phyloP scores from a whole-genome alignment of 352 stramenopile species.

The Pythium guiyangense region DNA sequence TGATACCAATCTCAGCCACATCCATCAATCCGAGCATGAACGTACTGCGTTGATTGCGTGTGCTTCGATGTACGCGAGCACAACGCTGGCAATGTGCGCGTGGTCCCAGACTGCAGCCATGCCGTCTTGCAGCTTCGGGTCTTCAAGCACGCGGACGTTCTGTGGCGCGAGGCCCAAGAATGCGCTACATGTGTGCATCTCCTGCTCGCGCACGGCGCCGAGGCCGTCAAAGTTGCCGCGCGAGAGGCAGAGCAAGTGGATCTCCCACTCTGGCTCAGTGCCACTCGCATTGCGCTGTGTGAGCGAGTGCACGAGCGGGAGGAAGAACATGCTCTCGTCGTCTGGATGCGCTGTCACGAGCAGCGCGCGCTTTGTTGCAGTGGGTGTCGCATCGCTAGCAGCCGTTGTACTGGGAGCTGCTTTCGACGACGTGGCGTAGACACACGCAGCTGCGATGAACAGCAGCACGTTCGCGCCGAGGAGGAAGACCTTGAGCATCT shows the following conservation, averaged over 20 bases:
- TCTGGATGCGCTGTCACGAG: conserved; percentile 95
- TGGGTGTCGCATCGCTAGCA: background rate
- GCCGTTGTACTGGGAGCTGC: background rate
- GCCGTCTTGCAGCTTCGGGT: conserved; percentile 83
- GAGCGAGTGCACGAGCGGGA: conserved; percentile 82
- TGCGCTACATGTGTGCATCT: conserved; percentile 58
- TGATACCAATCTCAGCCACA: background rate
- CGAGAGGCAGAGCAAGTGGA: conserved; percentile 90
- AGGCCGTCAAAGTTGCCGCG: conserved; percentile 91
- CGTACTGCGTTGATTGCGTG: conserved; percentile 62
- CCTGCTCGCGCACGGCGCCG: conserved; percentile 72
- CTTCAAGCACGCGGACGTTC: conserved; percentile 68
- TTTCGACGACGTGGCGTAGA: conserved; percentile 21
- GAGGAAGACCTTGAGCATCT: conserved; percentile 56
- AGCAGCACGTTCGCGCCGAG: conserved; percentile 56
- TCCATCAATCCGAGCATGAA: background rate
- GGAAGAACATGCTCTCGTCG: conserved; percentile 98
- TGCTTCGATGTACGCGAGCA: conserved; percentile 48
- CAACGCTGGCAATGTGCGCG: conserved; percentile 55
- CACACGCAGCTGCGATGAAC: conserved; percentile 35
- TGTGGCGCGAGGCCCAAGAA: conserved; percentile 46
- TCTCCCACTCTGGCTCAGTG: conserved; percentile 33
- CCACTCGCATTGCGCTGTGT: conserved; percentile 12
- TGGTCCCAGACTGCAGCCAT: conserved; percentile 73
- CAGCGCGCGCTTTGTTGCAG: conserved; percentile 41